Evolutionary conservation across 495 filamentous ascomycete genomes (phyloP), one percentile per base, ranked within the genome.

Genomic region (Penicillium canescens): DNA sequence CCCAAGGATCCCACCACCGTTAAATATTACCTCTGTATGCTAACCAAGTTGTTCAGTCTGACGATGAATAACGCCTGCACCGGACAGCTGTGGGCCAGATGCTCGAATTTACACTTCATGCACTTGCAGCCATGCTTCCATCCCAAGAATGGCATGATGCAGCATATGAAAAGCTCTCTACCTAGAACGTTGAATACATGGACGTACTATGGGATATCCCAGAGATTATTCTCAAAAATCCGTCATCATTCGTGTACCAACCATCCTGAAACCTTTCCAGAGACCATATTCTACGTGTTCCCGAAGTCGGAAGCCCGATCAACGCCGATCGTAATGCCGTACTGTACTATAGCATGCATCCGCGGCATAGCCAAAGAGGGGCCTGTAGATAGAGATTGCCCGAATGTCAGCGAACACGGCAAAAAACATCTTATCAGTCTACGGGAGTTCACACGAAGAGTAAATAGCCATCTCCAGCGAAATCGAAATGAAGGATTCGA

Each of bases 51-150:
- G 61, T 50, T 18, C 65, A 33, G 20, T 11, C 6, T 53, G 65
- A 16, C 60, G 24, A 26, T 7, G 7, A 26, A 26, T 26, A 26
- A 4, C 24, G 24, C 24, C 24, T 79, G 46, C 60, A 73, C 57
- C 68, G 63, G 33, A 81, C 75, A 1, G 72, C 75, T 6, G 63
- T 74, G 26, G 71, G 72, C 4, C 69, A 78, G 57, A 69, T 79
- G 43, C 71, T 79, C 55, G 70, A 70, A 37, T 80, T 82, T 52
- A 69, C 65, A 45, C 57, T 82, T 51, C 66, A 74, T 54, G 71
- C 68, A 33, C 70, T 79, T 39, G 52, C 59, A 42, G 56, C 63
- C 24, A 41, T 41, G 34, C 55, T 63, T 56, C 74, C 70, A 5
- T 52, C 67, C 20, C 38, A 66, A 57, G 61, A 67, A 28, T 80